Percentiles rank a stretch among this genome's conserved stretches.
These are phyloP conservation scores for Trichosporon ovoides DNA, from an alignment of 1,284 basidiomycete genomes.

Conservation along the genomic window DNA sequence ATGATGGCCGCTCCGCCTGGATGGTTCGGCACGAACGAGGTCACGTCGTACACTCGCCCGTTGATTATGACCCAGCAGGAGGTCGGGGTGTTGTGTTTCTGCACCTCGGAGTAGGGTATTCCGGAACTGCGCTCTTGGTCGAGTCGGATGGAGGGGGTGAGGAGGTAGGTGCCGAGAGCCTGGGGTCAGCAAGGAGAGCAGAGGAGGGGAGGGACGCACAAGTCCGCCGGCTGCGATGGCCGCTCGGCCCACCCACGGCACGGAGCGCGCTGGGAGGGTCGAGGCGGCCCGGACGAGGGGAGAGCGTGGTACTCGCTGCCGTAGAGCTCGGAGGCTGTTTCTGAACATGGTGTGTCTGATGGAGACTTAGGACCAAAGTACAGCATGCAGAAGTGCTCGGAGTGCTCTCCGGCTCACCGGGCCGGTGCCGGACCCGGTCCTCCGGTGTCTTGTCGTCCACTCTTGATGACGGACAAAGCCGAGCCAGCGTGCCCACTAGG, in stretches of 20 bases:
- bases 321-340: not conserved
- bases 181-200: conserved; percentile 8
- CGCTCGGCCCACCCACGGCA: not conserved
- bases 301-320: too few species aligned
- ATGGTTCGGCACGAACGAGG: conserved; percentile 65
- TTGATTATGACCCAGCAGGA: conserved; percentile 79
- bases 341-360: not conserved
- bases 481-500: too few species aligned
- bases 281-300: not conserved
- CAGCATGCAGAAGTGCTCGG: too few species aligned
- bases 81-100: conserved; percentile 53
- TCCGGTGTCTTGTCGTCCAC: too few species aligned
- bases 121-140: not conserved
- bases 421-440: too few species aligned
- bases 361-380: too few species aligned
- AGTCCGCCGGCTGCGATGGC: not conserved
- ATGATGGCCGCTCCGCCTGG: conserved; percentile 56
- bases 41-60: conserved; percentile 55
- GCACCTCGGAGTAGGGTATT: conserved; percentile 52
- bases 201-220: not conserved
- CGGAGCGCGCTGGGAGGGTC: not conserved
- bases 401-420: too few species aligned
- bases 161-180: conserved; percentile 5
- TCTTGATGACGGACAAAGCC: too few species aligned
- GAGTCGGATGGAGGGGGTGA: not conserved